Evolutionary conservation across 2,329 filamentous ascomycete species (phyloP).

Genomic region (Raffaelea arxii): DNA sequence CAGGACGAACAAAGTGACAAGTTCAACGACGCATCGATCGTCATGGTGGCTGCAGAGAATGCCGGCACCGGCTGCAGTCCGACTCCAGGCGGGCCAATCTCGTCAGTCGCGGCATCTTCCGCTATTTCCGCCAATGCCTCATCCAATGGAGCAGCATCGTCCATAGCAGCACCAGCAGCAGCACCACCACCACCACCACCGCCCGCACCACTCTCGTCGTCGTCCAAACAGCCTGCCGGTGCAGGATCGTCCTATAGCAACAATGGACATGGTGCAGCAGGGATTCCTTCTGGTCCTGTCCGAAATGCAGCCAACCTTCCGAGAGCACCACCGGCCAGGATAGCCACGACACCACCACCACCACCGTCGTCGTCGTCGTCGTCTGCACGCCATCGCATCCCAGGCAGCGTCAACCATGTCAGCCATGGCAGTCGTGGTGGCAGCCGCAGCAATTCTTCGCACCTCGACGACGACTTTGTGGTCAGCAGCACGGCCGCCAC

Average conservation of each 20-base stretch:
- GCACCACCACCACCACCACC: neutral
- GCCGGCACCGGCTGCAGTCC: neutral
- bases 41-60: constrained; percentile 4
- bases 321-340: constrained; percentile 2
- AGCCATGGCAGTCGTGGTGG: constrained; percentile 1
- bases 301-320: neutral
- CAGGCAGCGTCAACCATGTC: neutral
- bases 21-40: too few relatives aligned
- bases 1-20: too few relatives aligned
- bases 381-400: constrained; percentile 1
- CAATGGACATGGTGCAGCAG: too few relatives aligned
- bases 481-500: neutral
- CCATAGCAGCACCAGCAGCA: neutral
- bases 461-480: neutral
- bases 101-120: neutral
- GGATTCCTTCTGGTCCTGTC: too few relatives aligned
- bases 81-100: neutral
- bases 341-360: constrained; percentile 9
- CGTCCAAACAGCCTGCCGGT: neutral
- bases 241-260: neutral
- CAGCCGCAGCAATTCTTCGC: neutral
- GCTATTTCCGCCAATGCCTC: neutral
- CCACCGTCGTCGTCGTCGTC: constrained; percentile 1
- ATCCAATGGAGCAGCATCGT: neutral
- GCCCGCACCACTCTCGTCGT: neutral